Evolutionary conservation across 2,329 filamentous ascomycete genomes (phyloP).

Genomic region (Cladobotryum mycophilum): DNA sequence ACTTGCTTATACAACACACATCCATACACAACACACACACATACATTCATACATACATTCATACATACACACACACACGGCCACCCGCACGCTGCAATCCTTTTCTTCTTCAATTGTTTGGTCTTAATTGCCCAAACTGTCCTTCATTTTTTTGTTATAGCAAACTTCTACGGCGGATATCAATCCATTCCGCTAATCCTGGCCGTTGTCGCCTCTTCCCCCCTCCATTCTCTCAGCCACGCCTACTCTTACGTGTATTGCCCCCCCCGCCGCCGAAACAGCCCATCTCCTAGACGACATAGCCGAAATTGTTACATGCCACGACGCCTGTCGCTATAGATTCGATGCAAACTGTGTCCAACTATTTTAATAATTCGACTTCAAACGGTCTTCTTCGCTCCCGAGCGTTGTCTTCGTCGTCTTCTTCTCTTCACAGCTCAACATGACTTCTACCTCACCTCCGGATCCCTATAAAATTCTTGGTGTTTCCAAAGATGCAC

Average conservation of each 20-base stretch:
- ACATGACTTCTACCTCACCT: constrained; percentile 43
- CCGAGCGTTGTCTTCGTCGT: neutral
- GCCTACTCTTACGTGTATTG: neutral
- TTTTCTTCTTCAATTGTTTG: constrained; percentile 1
- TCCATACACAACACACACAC: no score
- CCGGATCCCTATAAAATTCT: constrained; percentile 76
- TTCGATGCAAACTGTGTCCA: constrained; percentile 9
- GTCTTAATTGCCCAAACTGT: constrained; percentile 5
- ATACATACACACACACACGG: no score
- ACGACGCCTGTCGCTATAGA: constrained; percentile 3
- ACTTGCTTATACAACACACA: no score
- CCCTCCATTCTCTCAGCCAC: neutral
- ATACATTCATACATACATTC: no score
- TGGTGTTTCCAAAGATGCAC: constrained; percentile 66
- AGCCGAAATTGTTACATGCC: neutral
- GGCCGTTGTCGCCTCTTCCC: neutral
- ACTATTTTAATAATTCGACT: neutral
- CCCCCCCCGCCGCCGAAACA: neutral
- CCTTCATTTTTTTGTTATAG: constrained; percentile 4
- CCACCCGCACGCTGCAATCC: no score
- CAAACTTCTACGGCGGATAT: constrained; percentile 4
- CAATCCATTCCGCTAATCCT: constrained; percentile 2
- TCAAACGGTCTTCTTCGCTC: constrained; percentile 7
- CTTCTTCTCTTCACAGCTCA: constrained; percentile 13
- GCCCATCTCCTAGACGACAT: neutral